Evolutionary conservation across 106 monocot genomes (phyloP), one percentile per base, ranked within the genome.

Genomic region (Acorus calamus): DNA sequence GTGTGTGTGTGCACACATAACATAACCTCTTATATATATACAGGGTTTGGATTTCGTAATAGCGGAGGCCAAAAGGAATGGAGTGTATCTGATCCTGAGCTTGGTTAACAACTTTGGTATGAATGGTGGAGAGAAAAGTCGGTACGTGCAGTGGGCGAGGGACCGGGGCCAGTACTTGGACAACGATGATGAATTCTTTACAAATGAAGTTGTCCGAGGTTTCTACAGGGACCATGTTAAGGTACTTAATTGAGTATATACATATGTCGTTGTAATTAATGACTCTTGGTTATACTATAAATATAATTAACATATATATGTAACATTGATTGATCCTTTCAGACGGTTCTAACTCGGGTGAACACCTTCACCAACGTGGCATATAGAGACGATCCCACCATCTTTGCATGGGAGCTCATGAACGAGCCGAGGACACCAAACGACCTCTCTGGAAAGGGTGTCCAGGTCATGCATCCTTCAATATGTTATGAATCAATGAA

Each of bases 181-280:
- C 14, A 52, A 50, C 7, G 52, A 51, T 7, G 65, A 65, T 53
- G 65, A 65, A 4, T 65, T 65, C 28, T 65, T 13, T 41, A 65
- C 12, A 3, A 50, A 65, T 11, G 28, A 42, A 2, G 42, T 65
- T 5, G 14, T 65, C 42, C 51, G 53, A 7, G 51, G 65, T 7
- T 65, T 13, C 11, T 78, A 74, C 85, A 81, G 78, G 71, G 72
- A 78, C 49, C 85, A 85, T 49, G 60, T 85, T 67, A 59, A 81
- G 83, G 75, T 83, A 47, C 7, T 2, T 42, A 51, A 42, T 53
- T 41, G 14, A 0, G 28, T 28, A 28, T 28, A 28, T 28, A 28
- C 28, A 28, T 28, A 28, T 28, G 28, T 28, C 28, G 28, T 28
- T 28, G 28, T 28, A 28, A 28, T 28, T 28, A 28, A 28, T 28